Conservation (phyloP, 2,329 filamentous ascomycete genomes). For the Fusarium goolgardi region DNA sequence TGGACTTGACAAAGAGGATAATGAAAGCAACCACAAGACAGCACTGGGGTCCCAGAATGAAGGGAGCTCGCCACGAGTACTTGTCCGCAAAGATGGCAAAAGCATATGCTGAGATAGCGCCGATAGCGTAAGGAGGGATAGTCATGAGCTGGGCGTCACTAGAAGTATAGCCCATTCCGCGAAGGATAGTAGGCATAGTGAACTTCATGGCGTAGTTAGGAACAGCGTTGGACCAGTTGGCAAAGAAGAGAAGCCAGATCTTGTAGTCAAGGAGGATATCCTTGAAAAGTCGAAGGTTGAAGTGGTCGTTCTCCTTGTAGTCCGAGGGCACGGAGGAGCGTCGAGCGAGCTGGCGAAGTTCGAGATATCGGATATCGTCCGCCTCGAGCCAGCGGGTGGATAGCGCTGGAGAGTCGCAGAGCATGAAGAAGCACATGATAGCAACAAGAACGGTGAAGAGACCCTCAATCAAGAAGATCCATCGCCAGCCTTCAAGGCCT, state of each 20-base stretch:
- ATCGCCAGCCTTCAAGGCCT: constrained; percentile 32
- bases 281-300: constrained; percentile 40
- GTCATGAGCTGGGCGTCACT: constrained; percentile 48
- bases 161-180: constrained; percentile 55
- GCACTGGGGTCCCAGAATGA: constrained; percentile 19
- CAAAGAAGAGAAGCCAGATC: constrained; percentile 56
- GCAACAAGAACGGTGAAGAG: constrained; percentile 23
- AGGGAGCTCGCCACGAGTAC: constrained; percentile 22
- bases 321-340: constrained; percentile 7
- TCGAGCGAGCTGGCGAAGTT: constrained; percentile 8
- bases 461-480: constrained; percentile 24
- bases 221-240: constrained; percentile 57
- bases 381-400: constrained; percentile 21
- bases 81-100: constrained; percentile 26
- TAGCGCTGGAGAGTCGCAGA: constrained; percentile 11
- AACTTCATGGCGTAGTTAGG: constrained; percentile 52
- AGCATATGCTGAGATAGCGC: constrained; percentile 18
- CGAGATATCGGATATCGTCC: constrained; percentile 19
- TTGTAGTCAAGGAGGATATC: constrained; percentile 61
- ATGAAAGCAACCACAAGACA: constrained; percentile 19
- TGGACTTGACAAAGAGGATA: constrained; percentile 18
- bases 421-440: constrained; percentile 17
- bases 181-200: constrained; percentile 55
- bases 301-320: constrained; percentile 21
- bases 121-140: constrained; percentile 16